phyloP scores from a whole-genome alignment of 1,284 basidiomycete species.

The Austroboletus niveus region DNA sequence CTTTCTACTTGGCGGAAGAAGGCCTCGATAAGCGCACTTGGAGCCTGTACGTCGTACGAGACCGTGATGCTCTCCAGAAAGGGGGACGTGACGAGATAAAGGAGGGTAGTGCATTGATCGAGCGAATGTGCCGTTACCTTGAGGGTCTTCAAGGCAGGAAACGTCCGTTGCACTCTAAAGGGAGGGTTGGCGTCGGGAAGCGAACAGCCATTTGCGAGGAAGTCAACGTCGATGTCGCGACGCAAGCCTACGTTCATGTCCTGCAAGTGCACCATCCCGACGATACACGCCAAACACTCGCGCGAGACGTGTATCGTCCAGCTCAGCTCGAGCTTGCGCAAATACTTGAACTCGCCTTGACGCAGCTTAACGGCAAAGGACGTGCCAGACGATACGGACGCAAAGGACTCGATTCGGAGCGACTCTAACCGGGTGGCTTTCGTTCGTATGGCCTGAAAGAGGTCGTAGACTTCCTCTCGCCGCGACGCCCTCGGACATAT shows the following conservation, averaged over 20 bases:
- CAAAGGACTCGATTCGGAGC: constrained; percentile 28
- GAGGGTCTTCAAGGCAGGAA: constrained; percentile 22
- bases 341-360: constrained; percentile 17
- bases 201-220: constrained; percentile 12
- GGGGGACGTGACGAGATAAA: constrained; percentile 25
- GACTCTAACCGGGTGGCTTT: constrained; percentile 20
- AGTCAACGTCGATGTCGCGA: constrained; percentile 19
- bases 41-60: constrained; percentile 30
- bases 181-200: neutral
- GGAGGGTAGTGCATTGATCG: constrained; percentile 26
- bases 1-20: constrained; percentile 25
- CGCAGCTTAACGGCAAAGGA: constrained; percentile 18
- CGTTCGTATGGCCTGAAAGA: constrained; percentile 23
- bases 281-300: constrained; percentile 21
- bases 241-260: constrained; percentile 23
- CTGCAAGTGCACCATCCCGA: constrained; percentile 19
- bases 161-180: constrained; percentile 7
- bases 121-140: constrained; percentile 26
- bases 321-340: constrained; percentile 26
- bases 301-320: constrained; percentile 24
- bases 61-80: constrained; percentile 21
- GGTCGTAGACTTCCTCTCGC: constrained; percentile 16
- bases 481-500: constrained; percentile 25
- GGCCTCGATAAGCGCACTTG: constrained; percentile 17
- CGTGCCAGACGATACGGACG: constrained; percentile 5